phyloP scores from a whole-genome alignment of 2,329 filamentous ascomycete species.

The Pseudopyrenochaeta lycopersici region DNA sequence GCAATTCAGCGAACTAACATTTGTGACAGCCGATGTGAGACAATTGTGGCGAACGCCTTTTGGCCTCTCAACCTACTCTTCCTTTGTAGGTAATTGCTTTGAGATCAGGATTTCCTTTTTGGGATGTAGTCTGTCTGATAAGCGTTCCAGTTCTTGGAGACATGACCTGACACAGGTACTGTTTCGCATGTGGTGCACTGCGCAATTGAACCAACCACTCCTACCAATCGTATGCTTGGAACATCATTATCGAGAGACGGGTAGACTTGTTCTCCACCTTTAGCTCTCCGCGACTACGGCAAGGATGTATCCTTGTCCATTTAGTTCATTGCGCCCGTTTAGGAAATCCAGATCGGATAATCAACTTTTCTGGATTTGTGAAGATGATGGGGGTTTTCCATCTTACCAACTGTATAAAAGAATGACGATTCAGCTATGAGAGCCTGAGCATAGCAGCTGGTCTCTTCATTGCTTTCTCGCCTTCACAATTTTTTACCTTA shows the following conservation, averaged over 20 bases:
- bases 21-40: neutral
- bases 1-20: neutral
- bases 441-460: neutral
- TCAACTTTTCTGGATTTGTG: conserved; percentile 3
- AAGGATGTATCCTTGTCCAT: no score
- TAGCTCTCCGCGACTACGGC: no score
- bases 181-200: no score
- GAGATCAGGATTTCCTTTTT: conserved; percentile 4
- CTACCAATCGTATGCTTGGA: no score
- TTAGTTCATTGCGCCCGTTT: no score
- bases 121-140: neutral
- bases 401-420: neutral
- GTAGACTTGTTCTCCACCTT: no score
- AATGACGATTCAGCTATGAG: neutral
- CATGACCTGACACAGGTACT: neutral
- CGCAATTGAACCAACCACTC: no score
- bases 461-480: neutral
- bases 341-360: conserved; percentile 20
- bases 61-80: neutral
- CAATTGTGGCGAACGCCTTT: no score
- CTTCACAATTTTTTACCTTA: neutral
- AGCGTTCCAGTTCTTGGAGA: no score
- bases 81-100: neutral
- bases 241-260: no score
- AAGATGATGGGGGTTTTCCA: neutral